Conservation (phyloP, 495 filamentous ascomycete genomes). For the Collariella sp. region DNA sequence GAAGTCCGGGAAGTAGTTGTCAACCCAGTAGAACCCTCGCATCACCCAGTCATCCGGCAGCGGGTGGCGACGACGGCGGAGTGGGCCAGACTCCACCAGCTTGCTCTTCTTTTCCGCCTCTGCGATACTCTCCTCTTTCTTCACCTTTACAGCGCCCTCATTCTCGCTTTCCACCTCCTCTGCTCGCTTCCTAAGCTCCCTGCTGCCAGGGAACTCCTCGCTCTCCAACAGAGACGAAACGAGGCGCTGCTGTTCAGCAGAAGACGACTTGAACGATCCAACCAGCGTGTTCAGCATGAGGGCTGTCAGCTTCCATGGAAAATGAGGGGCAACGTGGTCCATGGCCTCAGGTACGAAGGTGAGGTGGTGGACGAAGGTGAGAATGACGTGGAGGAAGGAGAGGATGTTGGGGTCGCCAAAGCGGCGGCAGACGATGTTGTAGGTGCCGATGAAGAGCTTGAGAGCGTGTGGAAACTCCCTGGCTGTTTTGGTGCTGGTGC, state of each 20-base stretch:
- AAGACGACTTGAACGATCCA: constrained; percentile 24
- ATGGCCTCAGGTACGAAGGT: constrained; percentile 45
- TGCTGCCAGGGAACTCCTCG: background rate
- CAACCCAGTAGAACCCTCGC: constrained; percentile 64
- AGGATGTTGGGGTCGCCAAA: constrained; percentile 55
- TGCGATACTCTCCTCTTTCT: background rate
- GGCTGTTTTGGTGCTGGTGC: background rate
- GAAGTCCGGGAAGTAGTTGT: constrained; percentile 54
- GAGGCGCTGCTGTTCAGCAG: background rate
- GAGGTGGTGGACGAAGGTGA: constrained; percentile 61
- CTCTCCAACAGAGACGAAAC: background rate
- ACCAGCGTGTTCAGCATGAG: constrained; percentile 57
- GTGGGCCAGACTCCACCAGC: background rate
- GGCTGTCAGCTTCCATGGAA: constrained; percentile 63
- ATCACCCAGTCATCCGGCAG: constrained; percentile 79
- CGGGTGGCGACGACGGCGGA: constrained; percentile 32
- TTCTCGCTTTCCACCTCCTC: too few species aligned
- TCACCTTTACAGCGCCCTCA: background rate
- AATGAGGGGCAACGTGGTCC: constrained; percentile 26
- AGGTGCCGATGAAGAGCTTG: constrained; percentile 26
- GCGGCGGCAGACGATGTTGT: constrained; percentile 50
- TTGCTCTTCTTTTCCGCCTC: constrained; percentile 30
- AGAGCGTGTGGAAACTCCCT: constrained; percentile 22
- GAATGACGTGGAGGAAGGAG: constrained; percentile 56
- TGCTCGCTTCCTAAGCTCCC: background rate